phyloP scores from a whole-genome alignment of 2,329 filamentous ascomycete genomes.

The Ceratocystis destructans region DNA sequence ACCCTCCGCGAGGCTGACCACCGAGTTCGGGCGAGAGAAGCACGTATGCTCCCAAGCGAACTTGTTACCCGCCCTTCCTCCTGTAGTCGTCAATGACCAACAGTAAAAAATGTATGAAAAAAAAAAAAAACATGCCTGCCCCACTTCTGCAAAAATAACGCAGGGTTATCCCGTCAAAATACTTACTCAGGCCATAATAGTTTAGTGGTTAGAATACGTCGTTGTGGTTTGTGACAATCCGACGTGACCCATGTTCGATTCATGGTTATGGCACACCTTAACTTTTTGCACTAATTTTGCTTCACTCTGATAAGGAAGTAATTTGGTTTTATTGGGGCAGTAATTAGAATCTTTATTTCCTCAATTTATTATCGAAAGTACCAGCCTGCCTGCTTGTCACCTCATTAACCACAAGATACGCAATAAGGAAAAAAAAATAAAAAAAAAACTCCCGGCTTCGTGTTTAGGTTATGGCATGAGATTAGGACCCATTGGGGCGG shows the following conservation, averaged over 20 bases:
- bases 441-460: too few relatives aligned
- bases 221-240: slow-evolving; percentile 9
- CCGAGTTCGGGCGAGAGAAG: too few relatives aligned
- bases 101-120: background rate
- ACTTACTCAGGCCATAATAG: slow-evolving; percentile 4
- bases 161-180: background rate
- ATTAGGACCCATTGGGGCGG: too few relatives aligned
- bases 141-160: background rate
- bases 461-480: too few relatives aligned
- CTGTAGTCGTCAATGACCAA: too few relatives aligned
- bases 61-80: too few relatives aligned
- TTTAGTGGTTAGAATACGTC: slow-evolving; percentile 17
- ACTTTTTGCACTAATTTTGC: background rate
- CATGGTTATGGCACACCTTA: slow-evolving; percentile 14
- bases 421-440: too few relatives aligned
- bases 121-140: background rate
- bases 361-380: background rate
- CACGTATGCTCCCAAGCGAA: too few relatives aligned
- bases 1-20: too few relatives aligned
- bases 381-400: background rate
- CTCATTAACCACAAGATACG: background rate
- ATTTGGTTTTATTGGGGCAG: background rate
- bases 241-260: slow-evolving; percentile 16
- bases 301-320: background rate
- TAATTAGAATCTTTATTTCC: background rate